Evolutionary conservation across 2,329 filamentous ascomycete species (phyloP), one percentile per base, ranked within the genome.

Genomic region (Epichloe sylvatica): DNA sequence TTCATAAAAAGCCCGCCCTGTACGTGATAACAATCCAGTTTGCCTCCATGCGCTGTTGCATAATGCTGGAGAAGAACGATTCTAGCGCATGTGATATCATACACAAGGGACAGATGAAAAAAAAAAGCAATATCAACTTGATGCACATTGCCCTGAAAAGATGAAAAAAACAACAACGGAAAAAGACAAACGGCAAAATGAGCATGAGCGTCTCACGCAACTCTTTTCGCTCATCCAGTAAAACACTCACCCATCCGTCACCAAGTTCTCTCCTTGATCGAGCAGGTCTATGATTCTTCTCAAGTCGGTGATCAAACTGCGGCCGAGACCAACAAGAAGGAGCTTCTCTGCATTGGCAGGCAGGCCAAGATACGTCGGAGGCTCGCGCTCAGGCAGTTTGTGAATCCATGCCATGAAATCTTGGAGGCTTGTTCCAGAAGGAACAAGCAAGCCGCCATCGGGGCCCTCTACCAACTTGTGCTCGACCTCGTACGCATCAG

Each of bases 271-370:
- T 1, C 88, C 89, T 65, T 98, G 92, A 67, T 98, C 91, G 61
- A 98, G 68, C 66, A 96, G 73, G 56, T 88, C 85, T 54, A 86
- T 86, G 47, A 98, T 86, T 65, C 83, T 86, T 62, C 83, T 82
- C 65, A 97, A 60, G 66, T 96, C 90, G 55, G 76, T 77, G 59
- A 96, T 82, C 77, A 96, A 82, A 60, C 83, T 86, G 62, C 80
- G 78, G 41, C 91, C 94, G 60, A 95, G 81, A 2, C 87, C 90
- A 13, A 95, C 86, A 34, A 98, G 75, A 59, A 98, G 68, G 63
- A 98, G 65, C 70, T 97, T 98, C 80, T 98, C 92, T 19, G 92
- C 92, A 64, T 98, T 96, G 30, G 88, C 87, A 36, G 92, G 92
- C 57, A 98, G 69, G 21, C 92, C 94, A 15, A 98, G 75, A 63